Conservation (phyloP, 2,329 filamentous ascomycete genomes). For the Penicillium brevicompactum region DNA sequence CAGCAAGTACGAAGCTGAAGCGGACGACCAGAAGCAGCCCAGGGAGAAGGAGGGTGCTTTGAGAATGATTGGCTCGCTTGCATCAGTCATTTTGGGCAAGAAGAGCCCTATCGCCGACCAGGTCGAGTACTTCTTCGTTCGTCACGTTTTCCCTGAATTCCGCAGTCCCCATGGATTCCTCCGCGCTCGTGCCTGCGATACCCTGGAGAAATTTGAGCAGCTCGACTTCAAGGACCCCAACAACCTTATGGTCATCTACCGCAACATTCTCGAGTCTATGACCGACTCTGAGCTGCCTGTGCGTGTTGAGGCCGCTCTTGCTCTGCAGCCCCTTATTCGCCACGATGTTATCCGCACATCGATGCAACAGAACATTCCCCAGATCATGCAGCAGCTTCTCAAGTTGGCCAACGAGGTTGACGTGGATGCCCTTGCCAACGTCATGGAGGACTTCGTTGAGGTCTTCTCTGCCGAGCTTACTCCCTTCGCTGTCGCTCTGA, state of each 20-base stretch:
- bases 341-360: constrained; percentile 91
- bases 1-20: constrained; percentile 82
- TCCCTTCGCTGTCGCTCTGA: constrained; percentile 92
- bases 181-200: constrained; percentile 92
- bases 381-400: constrained; percentile 98
- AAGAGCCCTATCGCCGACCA: constrained; percentile 98
- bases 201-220: constrained; percentile 95
- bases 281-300: constrained; percentile 91
- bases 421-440: constrained; percentile 93
- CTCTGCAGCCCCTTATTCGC: constrained; percentile 90
- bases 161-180: constrained; percentile 89
- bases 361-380: constrained; percentile 97
- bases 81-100: constrained; percentile 92
- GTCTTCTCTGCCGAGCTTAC: constrained; percentile 97
- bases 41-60: constrained; percentile 95
- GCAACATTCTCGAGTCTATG: constrained; percentile 96
- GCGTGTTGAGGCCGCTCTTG: constrained; percentile 88
- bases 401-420: constrained; percentile 98
- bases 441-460: constrained; percentile 99
- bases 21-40: constrained; percentile 88
- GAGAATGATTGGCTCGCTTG: constrained; percentile 94
- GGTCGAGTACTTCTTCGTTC: constrained; percentile 97
- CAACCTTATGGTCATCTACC: constrained; percentile 94
- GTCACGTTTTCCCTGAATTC: constrained; percentile 98
- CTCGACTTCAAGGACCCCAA: constrained; percentile 95